Conservation (phyloP, 345 rosid genomes). For the Citrus australasica region DNA sequence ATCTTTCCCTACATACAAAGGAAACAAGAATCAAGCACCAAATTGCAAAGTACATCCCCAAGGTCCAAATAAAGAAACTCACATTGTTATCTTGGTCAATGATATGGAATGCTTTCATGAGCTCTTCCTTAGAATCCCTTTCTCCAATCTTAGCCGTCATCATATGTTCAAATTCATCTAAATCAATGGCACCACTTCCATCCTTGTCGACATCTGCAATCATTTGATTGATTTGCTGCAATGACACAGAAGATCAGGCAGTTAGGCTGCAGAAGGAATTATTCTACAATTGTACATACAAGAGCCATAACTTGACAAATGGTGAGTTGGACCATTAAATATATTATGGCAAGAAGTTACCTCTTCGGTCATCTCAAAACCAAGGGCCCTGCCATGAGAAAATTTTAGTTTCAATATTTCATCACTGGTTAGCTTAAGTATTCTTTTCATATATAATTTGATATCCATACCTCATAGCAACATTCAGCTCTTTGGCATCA, state of each 20-base stretch:
- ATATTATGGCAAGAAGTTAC: slow-evolving; percentile 25
- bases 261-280: not conserved
- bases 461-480: slow-evolving; percentile 83
- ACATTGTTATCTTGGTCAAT: slow-evolving; percentile 91
- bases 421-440: not conserved
- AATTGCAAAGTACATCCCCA: not conserved
- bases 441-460: not conserved
- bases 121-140: slow-evolving; percentile 90
- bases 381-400: slow-evolving; percentile 77
- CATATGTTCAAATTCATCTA: slow-evolving; percentile 88
- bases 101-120: slow-evolving; percentile 67
- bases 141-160: slow-evolving; percentile 99
- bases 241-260: slow-evolving; percentile 1
- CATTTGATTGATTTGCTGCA: slow-evolving; percentile 91
- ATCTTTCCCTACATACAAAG: slow-evolving; percentile 60
- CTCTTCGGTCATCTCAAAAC: slow-evolving; percentile 95
- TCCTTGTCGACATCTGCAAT: slow-evolving; percentile 97
- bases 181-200: slow-evolving; percentile 96
- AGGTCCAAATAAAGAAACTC: slow-evolving; percentile 5
- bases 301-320: not conserved
- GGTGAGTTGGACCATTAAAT: not conserved
- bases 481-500: slow-evolving; percentile 95
- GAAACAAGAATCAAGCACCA: not conserved
- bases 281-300: not conserved
- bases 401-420: slow-evolving; percentile 4